A percentile compares a stretch with the other conserved stretches of the same genome.
These are phyloP conservation scores for Thelephora terrestris DNA, from an alignment of 1,284 basidiomycete genomes.

Conservation along the genomic window DNA sequence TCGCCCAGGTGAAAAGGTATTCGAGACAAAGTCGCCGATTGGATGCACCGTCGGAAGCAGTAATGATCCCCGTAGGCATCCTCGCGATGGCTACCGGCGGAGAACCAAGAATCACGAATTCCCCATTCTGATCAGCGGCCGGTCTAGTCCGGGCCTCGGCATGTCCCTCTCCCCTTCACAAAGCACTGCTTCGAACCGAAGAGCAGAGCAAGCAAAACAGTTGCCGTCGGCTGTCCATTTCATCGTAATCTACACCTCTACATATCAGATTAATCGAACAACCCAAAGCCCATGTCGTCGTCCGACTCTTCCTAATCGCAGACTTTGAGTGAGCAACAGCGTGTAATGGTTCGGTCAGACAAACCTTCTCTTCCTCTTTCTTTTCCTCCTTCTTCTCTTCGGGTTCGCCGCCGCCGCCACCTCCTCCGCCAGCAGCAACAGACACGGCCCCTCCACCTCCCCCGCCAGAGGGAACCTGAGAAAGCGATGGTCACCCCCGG, in stretches of 20 bases:
- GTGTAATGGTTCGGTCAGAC: slow-evolving; percentile 13
- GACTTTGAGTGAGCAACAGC: slow-evolving; percentile 10
- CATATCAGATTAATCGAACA: slow-evolving; percentile 68
- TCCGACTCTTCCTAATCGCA: slow-evolving; percentile 67
- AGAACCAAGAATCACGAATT: too few species aligned
- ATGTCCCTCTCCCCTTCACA: too few species aligned
- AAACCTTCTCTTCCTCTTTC: slow-evolving; percentile 72
- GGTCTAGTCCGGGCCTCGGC: too few species aligned
- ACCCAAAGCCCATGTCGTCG: slow-evolving; percentile 91
- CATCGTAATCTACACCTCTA: not conserved
- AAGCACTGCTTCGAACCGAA: too few species aligned
- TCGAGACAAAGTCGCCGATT: too few species aligned
- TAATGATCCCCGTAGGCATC: too few species aligned
- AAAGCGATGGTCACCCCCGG: slow-evolving; percentile 19
- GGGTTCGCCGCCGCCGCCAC: slow-evolving; percentile 54
- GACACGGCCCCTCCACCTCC: slow-evolving; percentile 50
- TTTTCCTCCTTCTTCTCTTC: slow-evolving; percentile 61
- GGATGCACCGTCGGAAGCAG: too few species aligned
- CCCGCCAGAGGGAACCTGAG: slow-evolving; percentile 73
- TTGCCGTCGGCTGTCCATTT: too few species aligned
- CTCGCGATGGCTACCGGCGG: too few species aligned
- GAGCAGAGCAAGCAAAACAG: too few species aligned
- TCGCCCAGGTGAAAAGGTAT: too few species aligned
- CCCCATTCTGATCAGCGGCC: too few species aligned
- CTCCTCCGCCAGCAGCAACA: slow-evolving; percentile 50